Evolutionary conservation across 2,329 filamentous ascomycete genomes (phyloP).

Genomic region (Dactylonectria estremocensis): DNA sequence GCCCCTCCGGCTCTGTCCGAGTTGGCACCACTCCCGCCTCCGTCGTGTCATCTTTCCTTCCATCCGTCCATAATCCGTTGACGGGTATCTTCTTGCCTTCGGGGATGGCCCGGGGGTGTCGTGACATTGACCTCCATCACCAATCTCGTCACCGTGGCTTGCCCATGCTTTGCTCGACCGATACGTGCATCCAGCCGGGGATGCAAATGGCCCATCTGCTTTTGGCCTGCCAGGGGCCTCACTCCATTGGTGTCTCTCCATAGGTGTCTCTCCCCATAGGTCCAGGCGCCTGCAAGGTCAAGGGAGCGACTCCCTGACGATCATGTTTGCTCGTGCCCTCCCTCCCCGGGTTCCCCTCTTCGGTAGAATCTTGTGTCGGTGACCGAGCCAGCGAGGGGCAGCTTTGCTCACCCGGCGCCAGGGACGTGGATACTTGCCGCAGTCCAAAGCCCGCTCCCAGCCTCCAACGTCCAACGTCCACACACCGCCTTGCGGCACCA

Average conservation of each 20-base stretch:
- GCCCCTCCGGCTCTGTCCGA: slow-evolving; percentile 48
- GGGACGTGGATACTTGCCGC: slow-evolving; percentile 40
- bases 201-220: slow-evolving; percentile 37
- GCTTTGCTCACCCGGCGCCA: slow-evolving; percentile 27
- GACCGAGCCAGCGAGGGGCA: slow-evolving; percentile 27
- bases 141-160: slow-evolving; percentile 32
- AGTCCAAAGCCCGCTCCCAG: slow-evolving; percentile 13
- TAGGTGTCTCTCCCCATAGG: slow-evolving; percentile 17
- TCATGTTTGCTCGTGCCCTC: slow-evolving; percentile 26
- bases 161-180: slow-evolving; percentile 40
- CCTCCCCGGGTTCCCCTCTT: slow-evolving; percentile 25
- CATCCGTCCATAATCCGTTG: slow-evolving; percentile 31
- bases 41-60: slow-evolving; percentile 40
- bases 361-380: slow-evolving; percentile 28
- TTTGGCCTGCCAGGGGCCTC: slow-evolving; percentile 29
- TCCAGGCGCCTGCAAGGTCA: slow-evolving; percentile 22
- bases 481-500: slow-evolving; percentile 47
- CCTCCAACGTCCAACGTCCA: slow-evolving; percentile 35
- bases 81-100: slow-evolving; percentile 19
- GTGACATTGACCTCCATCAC: slow-evolving; percentile 29
- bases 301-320: slow-evolving; percentile 20
- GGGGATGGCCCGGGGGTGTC: slow-evolving; percentile 25
- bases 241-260: too few relatives aligned
- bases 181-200: slow-evolving; percentile 43
- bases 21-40: slow-evolving; percentile 46